A percentile compares a stretch with the other conserved stretches of the same genome.
Conservation (phyloP, 495 filamentous ascomycete genomes). For the Aspergillus egyptiacus region DNA sequence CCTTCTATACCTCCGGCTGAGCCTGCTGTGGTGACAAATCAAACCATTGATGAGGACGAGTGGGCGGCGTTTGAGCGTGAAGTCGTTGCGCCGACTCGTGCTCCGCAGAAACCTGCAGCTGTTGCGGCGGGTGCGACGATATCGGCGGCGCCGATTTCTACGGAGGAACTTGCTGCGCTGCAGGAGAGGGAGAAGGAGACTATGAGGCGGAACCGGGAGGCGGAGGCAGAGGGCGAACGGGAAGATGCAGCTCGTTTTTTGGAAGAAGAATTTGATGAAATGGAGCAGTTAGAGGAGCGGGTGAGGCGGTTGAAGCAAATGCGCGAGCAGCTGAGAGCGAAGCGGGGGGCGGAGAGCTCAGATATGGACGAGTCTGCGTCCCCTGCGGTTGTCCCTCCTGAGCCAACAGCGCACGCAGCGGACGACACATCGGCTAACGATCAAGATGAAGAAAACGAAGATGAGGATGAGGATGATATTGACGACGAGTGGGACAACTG, state of each 20-base stretch:
- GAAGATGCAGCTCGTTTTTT: conserved; percentile 78
- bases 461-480: conserved; percentile 52
- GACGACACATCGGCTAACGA: conserved; percentile 25
- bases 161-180: conserved; percentile 66
- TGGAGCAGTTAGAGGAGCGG: conserved; percentile 82
- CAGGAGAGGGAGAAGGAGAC: conserved; percentile 52
- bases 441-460: conserved; percentile 38
- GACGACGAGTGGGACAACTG: conserved; percentile 66
- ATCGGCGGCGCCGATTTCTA: conserved; percentile 59
- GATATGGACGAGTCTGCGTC: conserved; percentile 19
- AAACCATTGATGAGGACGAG: conserved; percentile 67
- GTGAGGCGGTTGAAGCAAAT: conserved; percentile 70
- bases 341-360: conserved; percentile 33
- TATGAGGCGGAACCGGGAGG: conserved; percentile 41
- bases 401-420: conserved; percentile 17
- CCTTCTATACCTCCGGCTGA: conserved; percentile 13
- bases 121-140: conserved; percentile 49
- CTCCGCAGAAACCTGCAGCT: conserved; percentile 29
- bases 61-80: conserved; percentile 92
- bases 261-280: conserved; percentile 88
- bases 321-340: conserved; percentile 52
- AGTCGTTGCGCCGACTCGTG: conserved; percentile 52
- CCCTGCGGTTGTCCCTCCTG: conserved; percentile 4
- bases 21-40: conserved; percentile 11
- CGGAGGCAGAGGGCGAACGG: conserved; percentile 69